Base-by-base conservation (phyloP, 2,329 filamentous ascomycete genomes). In the Cladosporium sp. region DNA sequence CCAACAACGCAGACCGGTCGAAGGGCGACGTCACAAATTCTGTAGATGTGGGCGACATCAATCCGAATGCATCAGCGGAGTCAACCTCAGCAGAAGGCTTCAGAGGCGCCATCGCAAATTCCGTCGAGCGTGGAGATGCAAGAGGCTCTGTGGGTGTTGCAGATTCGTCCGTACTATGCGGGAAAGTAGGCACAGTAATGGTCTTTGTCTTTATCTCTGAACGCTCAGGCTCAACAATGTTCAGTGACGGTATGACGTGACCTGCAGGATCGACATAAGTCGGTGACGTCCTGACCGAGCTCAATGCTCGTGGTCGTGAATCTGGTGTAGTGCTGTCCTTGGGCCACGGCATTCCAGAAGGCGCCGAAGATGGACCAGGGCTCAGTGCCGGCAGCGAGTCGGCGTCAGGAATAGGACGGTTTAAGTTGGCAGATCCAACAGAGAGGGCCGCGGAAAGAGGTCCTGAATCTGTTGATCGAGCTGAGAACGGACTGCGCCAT, bases 331-430 rank as follows among this genome's bases (percentile, higher is more conserved):
- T 78, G 55, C 83, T 81, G 59, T 84, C 82, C 59, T 80, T 81
- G 10, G 81, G 80, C 86, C 87, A 90, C 1, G 85, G 84, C 65
- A 87, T 85, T 62, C 81, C 87, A 10, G 87, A 86, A 0, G 89
- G 89, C 2, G 89, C 88, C 1, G 88, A 90, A 0, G 88, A 89
- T 12, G 89, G 88, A 0, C 88, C 88, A 0, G 87, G 85, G 38
- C 74, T 76, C n/a, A 79, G 68, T 11, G 70, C 70, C 2, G 75
- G 71, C 5, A 76, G 68, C 34, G 75, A 74, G 49, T 76, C 68
- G 26, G 64, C 47, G 7, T 60, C 58, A 34, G 64, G 64, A 41
- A 60, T 52, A 14, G 64, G 47, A 1, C 54, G 14, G n/a, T 59
- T 47, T 24, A 60, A 55, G 47, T 44, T 54, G 15, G 32, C 57